phyloP scores from a whole-genome alignment of 768 basidiomycete genomes.

The Udeniomyces megalosporus region DNA sequence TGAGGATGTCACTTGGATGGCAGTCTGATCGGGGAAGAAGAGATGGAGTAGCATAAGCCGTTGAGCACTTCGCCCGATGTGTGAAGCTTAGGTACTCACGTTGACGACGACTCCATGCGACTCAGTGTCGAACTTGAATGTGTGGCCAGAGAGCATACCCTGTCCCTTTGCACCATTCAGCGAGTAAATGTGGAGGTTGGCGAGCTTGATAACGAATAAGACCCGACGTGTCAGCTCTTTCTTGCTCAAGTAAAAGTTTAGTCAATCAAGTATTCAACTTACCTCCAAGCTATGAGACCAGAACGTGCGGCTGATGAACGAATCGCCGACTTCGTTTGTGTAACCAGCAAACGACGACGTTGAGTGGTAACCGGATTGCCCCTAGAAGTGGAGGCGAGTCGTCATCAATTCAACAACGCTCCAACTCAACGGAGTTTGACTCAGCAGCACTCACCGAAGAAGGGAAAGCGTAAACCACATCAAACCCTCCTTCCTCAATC shows the following conservation, averaged over 20 bases:
- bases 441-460: too few relatives aligned
- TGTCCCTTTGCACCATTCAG: slow-evolving; percentile 36
- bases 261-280: slow-evolving; percentile 22
- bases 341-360: slow-evolving; percentile 44
- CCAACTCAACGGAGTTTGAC: too few relatives aligned
- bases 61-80: not conserved
- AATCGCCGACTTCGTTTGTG: slow-evolving; percentile 36
- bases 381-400: too few relatives aligned
- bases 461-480: too few relatives aligned
- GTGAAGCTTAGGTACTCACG: too few relatives aligned
- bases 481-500: too few relatives aligned
- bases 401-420: too few relatives aligned
- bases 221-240: not conserved
- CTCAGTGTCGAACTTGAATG: slow-evolving; percentile 49
- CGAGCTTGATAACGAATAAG: slow-evolving; percentile 36
- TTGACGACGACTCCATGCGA: slow-evolving; percentile 52
- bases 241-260: too few relatives aligned
- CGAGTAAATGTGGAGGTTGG: slow-evolving; percentile 40
- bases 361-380: not conserved
- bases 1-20: slow-evolving; percentile 39
- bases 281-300: slow-evolving; percentile 49
- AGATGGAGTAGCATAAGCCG: not conserved
- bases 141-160: slow-evolving; percentile 39
- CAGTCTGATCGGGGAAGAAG: slow-evolving; percentile 31
- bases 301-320: slow-evolving; percentile 47